Evolutionary conservation across 2,329 filamentous ascomycete species (phyloP).

Genomic region (Aspergillus spinulosporus): DNA sequence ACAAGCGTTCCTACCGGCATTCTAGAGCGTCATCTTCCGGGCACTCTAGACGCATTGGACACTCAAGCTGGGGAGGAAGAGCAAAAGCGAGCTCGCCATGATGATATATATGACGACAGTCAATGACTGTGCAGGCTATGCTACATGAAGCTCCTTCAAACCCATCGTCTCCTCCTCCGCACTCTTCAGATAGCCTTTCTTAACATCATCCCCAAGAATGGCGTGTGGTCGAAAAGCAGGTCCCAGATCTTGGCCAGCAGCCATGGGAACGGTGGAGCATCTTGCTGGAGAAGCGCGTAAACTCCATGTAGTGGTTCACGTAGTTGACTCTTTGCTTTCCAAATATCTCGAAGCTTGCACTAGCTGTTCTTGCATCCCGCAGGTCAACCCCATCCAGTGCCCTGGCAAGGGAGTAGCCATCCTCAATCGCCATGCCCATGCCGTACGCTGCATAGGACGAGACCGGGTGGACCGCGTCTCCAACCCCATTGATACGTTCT

Average conservation of each 20-base stretch:
- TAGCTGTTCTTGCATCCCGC: background rate
- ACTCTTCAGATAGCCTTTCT: background rate
- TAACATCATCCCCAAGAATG: background rate
- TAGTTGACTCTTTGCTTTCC: constrained; percentile 3
- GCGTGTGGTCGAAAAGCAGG: constrained; percentile 9
- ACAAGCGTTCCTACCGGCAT: no score
- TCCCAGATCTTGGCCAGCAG: constrained; percentile 5
- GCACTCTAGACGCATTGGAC: no score
- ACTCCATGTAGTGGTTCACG: constrained; percentile 11
- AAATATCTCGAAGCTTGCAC: constrained; percentile 7
- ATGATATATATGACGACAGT: no score
- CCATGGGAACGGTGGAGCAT: constrained; percentile 7
- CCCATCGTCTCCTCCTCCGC: constrained; percentile 6
- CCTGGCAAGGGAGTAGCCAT: constrained; percentile 7
- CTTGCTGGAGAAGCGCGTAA: background rate
- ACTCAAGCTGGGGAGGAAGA: no score
- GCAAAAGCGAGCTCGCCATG: no score
- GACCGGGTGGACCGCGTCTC: constrained; percentile 6
- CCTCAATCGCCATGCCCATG: constrained; percentile 12
- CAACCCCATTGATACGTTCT: background rate
- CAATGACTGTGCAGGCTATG: background rate
- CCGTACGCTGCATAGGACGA: constrained; percentile 12
- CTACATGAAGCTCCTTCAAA: background rate
- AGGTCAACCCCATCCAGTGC: constrained; percentile 5
- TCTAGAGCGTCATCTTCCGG: no score